A percentile compares a stretch with the other conserved stretches of the same genome.
Evolutionary conservation across 129 eudicot species (phyloP).

Genomic region (Flaveria trinervia): DNA sequence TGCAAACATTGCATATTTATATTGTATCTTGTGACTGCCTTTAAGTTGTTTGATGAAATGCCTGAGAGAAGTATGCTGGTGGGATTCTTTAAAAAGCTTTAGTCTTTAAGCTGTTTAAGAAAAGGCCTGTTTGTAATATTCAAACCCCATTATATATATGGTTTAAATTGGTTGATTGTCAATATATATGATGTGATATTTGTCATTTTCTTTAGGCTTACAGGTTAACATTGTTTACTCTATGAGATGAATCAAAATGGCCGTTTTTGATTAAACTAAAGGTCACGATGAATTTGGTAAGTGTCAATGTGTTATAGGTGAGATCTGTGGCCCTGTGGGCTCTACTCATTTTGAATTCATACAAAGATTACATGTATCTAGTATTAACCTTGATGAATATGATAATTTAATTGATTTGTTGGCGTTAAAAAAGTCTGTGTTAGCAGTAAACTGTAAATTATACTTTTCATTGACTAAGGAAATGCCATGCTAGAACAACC

Average conservation of each 20-base stretch:
- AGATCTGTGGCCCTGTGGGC: too few species aligned
- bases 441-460: neutral
- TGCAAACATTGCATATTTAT: too few species aligned
- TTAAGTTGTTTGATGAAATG: neutral
- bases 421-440: neutral
- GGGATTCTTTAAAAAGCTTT: neutral
- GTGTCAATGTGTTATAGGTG: neutral
- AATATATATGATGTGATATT: neutral
- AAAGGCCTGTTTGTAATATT: neutral
- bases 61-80: constrained; percentile 19
- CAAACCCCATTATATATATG: neutral
- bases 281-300: neutral
- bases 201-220: neutral
- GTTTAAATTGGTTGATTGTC: neutral
- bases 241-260: neutral
- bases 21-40: neutral
- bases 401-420: neutral
- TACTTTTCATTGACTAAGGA: neutral
- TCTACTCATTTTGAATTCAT: too few species aligned
- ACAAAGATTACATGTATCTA: too few species aligned
- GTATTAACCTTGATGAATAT: too few species aligned
- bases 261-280: neutral
- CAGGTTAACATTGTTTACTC: neutral
- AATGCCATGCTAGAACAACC: neutral
- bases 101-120: neutral